These are phyloP conservation scores for Penicillium psychrosexuale DNA, from an alignment of 2,329 filamentous ascomycete species.

Conservation along the genomic window DNA sequence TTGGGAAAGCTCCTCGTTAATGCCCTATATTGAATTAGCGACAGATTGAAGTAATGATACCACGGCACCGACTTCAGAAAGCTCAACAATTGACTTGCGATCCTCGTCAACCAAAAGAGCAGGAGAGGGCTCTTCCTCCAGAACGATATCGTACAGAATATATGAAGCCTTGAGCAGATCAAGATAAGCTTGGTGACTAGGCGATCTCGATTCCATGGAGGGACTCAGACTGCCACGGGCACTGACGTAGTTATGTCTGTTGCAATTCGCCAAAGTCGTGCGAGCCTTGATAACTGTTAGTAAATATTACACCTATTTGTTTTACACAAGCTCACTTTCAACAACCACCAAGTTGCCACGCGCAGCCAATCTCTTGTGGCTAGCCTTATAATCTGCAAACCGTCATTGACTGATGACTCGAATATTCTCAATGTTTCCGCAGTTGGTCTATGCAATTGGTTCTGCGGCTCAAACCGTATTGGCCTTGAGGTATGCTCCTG, in stretches of 20 bases:
- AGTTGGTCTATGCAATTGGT: slow-evolving; percentile 25
- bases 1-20: slow-evolving; percentile 29
- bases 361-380: slow-evolving; percentile 30
- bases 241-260: slow-evolving; percentile 17
- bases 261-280: slow-evolving; percentile 22
- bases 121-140: slow-evolving; percentile 21
- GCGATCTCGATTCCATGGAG: slow-evolving; percentile 20
- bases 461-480: slow-evolving; percentile 28
- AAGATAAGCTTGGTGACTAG: slow-evolving; percentile 30
- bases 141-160: slow-evolving; percentile 32
- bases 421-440: slow-evolving; percentile 20
- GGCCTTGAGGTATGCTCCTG: slow-evolving; percentile 27
- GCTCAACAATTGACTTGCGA: slow-evolving; percentile 30
- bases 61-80: slow-evolving; percentile 26
- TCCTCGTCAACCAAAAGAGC: slow-evolving; percentile 29
- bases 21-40: slow-evolving; percentile 16
- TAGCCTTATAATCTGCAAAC: slow-evolving; percentile 23
- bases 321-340: slow-evolving; percentile 5
- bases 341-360: slow-evolving; percentile 33
- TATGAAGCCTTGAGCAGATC: slow-evolving; percentile 34
- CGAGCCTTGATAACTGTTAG: slow-evolving; percentile 20
- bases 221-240: slow-evolving; percentile 25
- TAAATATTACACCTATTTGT: too few relatives aligned
- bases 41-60: not conserved
- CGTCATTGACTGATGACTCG: slow-evolving; percentile 17